Evolutionary conservation across 108 stramenopile species (phyloP).

Genomic region (Cyclotella kingstonii): DNA sequence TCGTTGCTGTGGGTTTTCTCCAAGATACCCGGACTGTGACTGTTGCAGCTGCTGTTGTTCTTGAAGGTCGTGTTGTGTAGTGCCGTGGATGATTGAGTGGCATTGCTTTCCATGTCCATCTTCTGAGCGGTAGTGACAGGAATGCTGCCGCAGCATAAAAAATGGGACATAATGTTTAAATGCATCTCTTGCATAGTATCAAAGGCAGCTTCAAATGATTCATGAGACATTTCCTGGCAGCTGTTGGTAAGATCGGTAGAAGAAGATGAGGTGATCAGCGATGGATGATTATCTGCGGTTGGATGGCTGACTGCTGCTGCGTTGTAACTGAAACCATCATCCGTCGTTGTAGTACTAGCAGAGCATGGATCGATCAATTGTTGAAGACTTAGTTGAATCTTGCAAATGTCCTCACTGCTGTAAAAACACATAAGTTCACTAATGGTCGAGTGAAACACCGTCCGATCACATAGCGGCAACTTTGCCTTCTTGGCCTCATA

Average conservation of each 20-base stretch:
- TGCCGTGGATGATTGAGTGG: no score
- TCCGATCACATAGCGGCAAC: slow-evolving; percentile 5
- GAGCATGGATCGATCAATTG: slow-evolving; percentile 4
- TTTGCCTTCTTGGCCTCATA: slow-evolving; percentile 28
- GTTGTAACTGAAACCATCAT: not conserved
- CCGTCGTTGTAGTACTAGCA: not conserved
- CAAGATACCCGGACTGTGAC: not conserved
- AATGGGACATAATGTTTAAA: not conserved
- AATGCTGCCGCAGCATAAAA: slow-evolving; percentile 28
- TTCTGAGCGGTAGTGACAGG: not conserved
- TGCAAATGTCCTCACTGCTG: not conserved
- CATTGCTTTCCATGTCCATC: slow-evolving; percentile 11
- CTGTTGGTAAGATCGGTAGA: not conserved
- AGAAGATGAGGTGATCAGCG: not conserved
- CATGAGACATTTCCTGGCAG: slow-evolving; percentile 8
- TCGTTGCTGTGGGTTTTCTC: slow-evolving; percentile 10
- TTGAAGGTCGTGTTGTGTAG: not conserved
- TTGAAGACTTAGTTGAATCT: not conserved
- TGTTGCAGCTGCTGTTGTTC: not conserved
- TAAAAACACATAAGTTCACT: not conserved
- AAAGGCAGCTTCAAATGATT: slow-evolving; percentile 6
- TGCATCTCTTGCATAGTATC: slow-evolving; percentile 10
- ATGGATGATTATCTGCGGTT: not conserved
- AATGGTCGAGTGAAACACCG: slow-evolving; percentile 3
- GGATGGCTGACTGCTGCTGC: not conserved